Conservation (phyloP, 352 stramenopile genomes). For the Aphanomyces cochlioides region DNA sequence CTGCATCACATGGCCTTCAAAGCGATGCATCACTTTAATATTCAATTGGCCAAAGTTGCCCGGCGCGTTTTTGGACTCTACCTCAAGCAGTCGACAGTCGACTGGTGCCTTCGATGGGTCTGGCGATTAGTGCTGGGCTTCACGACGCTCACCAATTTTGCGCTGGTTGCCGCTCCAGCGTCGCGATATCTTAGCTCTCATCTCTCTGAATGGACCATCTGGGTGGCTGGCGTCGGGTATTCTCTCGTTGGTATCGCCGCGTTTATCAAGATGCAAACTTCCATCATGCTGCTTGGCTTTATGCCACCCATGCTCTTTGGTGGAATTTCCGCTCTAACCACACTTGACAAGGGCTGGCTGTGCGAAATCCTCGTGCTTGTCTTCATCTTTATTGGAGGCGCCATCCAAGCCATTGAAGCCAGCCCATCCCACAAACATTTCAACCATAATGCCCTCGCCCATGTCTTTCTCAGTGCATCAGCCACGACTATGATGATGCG, state of each 20-base stretch:
- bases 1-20: conserved; percentile 81
- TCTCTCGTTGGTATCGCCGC: conserved; percentile 70
- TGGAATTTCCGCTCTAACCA: conserved; percentile 63
- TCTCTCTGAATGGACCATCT: conserved; percentile 77
- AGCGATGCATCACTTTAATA: conserved; percentile 62
- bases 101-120: conserved; percentile 64
- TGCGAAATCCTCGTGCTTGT: conserved; percentile 81
- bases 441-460: conserved; percentile 86
- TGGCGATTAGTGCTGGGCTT: conserved; percentile 80
- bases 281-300: conserved; percentile 81
- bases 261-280: conserved; percentile 75
- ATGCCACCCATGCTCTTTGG: conserved; percentile 80
- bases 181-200: conserved; percentile 67
- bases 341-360: conserved; percentile 76
- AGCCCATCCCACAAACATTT: conserved; percentile 79
- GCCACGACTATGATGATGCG: conserved; percentile 81
- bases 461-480: conserved; percentile 78
- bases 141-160: conserved; percentile 84
- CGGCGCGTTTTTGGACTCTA: conserved; percentile 63
- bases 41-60: conserved; percentile 46
- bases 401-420: conserved; percentile 79
- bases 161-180: conserved; percentile 66
- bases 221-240: conserved; percentile 58
- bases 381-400: conserved; percentile 67
- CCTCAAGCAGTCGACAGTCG: conserved; percentile 63